These are phyloP conservation scores for Colletotrichum ledebouriae DNA, from an alignment of 2,329 filamentous ascomycete genomes.

Conservation along the genomic window DNA sequence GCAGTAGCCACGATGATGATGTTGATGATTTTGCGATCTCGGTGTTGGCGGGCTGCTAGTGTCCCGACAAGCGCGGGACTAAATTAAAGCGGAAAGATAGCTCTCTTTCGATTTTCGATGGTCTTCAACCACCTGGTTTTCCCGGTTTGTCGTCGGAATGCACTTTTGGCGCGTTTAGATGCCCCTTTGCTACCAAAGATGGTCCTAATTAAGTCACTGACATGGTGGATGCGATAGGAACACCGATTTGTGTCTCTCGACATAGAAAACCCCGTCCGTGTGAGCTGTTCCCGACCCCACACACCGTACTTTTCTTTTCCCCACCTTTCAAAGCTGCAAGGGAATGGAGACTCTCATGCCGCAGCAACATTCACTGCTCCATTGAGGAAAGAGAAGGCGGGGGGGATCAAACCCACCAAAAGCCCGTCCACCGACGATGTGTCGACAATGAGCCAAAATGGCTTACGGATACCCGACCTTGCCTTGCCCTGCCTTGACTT, in stretches of 20 bases:
- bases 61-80: slow-evolving; percentile 10
- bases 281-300: background rate
- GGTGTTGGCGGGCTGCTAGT: slow-evolving; percentile 19
- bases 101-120: background rate
- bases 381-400: slow-evolving; percentile 9
- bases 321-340: slow-evolving; percentile 5
- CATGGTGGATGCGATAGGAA: background rate
- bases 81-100: background rate
- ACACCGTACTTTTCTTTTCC: background rate
- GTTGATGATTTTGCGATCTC: slow-evolving; percentile 24
- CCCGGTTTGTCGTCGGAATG: background rate
- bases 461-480: background rate
- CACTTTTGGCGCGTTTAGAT: background rate
- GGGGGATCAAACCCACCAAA: background rate
- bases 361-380: slow-evolving; percentile 11
- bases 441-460: slow-evolving; percentile 15
- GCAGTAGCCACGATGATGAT: slow-evolving; percentile 24
- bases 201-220: background rate
- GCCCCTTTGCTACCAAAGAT: background rate
- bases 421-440: slow-evolving; percentile 1
- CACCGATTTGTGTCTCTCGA: too few relatives aligned
- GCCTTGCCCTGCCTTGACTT: background rate
- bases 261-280: background rate
- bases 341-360: slow-evolving; percentile 19
- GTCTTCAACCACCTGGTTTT: slow-evolving; percentile 11